These are phyloP conservation scores for Lactarius deliciosus DNA, from an alignment of 768 basidiomycete species.

Conservation along the genomic window DNA sequence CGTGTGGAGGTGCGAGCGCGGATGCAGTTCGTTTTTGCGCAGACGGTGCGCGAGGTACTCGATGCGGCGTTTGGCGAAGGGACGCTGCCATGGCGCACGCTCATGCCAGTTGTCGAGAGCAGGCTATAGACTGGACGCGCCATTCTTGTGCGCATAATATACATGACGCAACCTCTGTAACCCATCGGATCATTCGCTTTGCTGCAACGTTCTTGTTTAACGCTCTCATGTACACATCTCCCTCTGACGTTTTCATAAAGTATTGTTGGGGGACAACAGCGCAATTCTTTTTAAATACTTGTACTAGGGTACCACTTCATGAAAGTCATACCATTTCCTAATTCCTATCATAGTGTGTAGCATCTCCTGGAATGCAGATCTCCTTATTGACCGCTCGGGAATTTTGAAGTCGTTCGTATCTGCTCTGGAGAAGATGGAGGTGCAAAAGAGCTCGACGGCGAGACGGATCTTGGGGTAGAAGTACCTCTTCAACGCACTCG, in stretches of 20 bases:
- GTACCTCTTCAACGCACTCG: too few species aligned
- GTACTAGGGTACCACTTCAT: neutral
- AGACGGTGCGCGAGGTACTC: slow-evolving; percentile 74
- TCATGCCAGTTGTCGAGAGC: slow-evolving; percentile 50
- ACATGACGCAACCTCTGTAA: neutral
- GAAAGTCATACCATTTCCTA: neutral
- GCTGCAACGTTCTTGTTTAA: neutral
- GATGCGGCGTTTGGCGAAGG: slow-evolving; percentile 81
- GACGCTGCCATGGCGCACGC: slow-evolving; percentile 62
- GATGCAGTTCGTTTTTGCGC: slow-evolving; percentile 82
- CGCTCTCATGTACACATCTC: neutral
- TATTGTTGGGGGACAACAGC: neutral
- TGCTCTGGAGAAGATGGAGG: too few species aligned
- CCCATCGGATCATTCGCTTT: neutral
- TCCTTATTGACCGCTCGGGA: too few species aligned
- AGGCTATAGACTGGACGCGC: slow-evolving; percentile 39
- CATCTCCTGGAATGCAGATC: too few species aligned
- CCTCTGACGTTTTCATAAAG: neutral
- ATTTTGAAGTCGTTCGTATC: too few species aligned
- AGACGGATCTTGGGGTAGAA: too few species aligned
- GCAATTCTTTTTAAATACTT: neutral
- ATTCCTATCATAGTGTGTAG: too few species aligned
- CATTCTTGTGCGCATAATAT: too few species aligned
- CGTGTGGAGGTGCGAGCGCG: slow-evolving; percentile 68
- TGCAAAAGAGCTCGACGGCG: too few species aligned